Evolutionary conservation across 1,284 basidiomycete species (phyloP).

Genomic region (Cutaneotrichosporon sp.): DNA sequence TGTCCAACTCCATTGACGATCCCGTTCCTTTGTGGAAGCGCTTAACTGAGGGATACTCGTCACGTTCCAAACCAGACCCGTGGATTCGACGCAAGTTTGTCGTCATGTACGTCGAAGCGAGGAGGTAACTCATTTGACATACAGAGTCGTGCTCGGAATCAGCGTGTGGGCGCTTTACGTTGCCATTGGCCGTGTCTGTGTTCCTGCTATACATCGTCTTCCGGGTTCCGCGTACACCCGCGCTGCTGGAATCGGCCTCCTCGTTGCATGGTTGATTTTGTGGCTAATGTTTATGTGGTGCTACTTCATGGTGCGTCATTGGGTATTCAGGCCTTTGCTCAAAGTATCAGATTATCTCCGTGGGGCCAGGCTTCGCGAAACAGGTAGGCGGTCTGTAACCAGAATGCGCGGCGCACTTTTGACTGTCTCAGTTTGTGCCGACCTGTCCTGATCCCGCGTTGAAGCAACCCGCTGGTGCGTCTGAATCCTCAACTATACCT

Average conservation of each 20-base stretch:
- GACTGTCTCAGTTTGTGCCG: not conserved
- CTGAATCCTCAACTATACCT: not conserved
- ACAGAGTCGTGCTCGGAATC: constrained; percentile 34
- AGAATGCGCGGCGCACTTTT: not conserved
- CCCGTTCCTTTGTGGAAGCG: not conserved
- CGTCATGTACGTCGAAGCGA: constrained; percentile 21
- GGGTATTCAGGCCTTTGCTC: not conserved
- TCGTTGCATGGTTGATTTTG: constrained; percentile 58
- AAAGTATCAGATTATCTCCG: constrained; percentile 54
- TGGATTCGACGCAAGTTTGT: constrained; percentile 32
- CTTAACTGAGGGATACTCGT: not conserved
- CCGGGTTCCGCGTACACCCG: constrained; percentile 51
- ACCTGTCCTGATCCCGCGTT: not conserved
- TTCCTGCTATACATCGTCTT: constrained; percentile 57
- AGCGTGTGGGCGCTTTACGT: constrained; percentile 57
- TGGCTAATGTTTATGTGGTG: constrained; percentile 68
- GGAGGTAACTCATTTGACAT: not conserved
- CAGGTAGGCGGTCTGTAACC: constrained; percentile 54
- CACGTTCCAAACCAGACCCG: constrained; percentile 1
- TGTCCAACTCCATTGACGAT: too few species aligned
- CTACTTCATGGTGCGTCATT: constrained; percentile 57
- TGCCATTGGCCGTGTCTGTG: constrained; percentile 61
- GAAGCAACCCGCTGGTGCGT: not conserved
- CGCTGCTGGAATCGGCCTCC: constrained; percentile 56
- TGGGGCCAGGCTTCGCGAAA: constrained; percentile 63